Conservation (phyloP, 2,329 filamentous ascomycete genomes). For the Aureobasidium subglaciale region DNA sequence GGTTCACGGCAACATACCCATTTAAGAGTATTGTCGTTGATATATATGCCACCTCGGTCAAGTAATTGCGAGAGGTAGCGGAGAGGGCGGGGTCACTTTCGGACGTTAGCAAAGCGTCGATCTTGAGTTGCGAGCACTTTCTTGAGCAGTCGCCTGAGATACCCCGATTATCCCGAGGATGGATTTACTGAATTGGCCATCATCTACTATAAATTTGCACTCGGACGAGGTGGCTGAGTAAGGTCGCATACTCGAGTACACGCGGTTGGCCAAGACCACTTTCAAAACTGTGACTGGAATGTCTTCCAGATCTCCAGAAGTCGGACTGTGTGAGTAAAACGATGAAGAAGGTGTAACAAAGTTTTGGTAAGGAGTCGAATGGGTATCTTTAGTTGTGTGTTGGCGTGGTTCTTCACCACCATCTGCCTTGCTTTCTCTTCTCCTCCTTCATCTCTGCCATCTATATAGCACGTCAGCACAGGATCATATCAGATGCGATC, state of each 20-base stretch:
- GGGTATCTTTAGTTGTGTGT: not conserved
- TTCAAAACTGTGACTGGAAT: too few relatives aligned
- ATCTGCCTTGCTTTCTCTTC: slow-evolving; percentile 33
- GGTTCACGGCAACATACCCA: too few relatives aligned
- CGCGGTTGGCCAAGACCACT: too few relatives aligned
- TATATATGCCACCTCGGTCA: not conserved
- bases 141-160: not conserved
- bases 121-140: not conserved
- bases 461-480: slow-evolving; percentile 23
- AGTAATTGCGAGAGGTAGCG: not conserved
- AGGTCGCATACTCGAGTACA: too few relatives aligned
- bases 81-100: not conserved
- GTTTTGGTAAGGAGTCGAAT: not conserved
- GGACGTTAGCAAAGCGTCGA: not conserved
- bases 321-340: not conserved
- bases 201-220: too few relatives aligned
- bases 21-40: not conserved
- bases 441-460: slow-evolving; percentile 41
- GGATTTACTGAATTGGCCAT: not conserved
- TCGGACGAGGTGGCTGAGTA: too few relatives aligned
- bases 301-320: not conserved
- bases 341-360: not conserved
- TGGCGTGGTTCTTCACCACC: slow-evolving; percentile 22
- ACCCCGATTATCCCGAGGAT: not conserved
- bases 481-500: slow-evolving; percentile 14